Evolutionary conservation across 352 stramenopile genomes (phyloP), one percentile per base, ranked within the genome.

Genomic region (Ophiocytium majus): DNA sequence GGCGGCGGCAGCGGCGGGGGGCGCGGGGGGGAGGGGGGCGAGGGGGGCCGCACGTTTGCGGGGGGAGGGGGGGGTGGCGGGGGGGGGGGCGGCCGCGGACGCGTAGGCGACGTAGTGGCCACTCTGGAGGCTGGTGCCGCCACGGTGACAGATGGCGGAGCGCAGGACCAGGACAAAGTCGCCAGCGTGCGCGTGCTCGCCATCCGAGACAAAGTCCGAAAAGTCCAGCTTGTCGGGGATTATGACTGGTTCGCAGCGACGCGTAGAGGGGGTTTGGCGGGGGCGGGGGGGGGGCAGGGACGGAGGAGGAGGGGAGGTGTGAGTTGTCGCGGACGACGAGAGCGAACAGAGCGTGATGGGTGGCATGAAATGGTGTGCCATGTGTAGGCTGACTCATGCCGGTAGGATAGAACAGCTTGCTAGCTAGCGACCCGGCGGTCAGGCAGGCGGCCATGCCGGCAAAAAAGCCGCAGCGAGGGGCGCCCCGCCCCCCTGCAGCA

Each of bases 51-150:
- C 81, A 32, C 63, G 10, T 34, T 64, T 81, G 0, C 23, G 28
- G 14, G 33, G 1, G 32, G 9, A 0, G 19, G 34, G 28, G 9
- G 34, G 50, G 17, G 17, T 63, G 28, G 76, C 36, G 5, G 50
- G 1, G 57, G 49, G 34, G 19, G 34, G 33, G 14, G 82, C 83
- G 17, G 83, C 83, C 17, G 43, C 43, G 5, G 43, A 57, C 32
- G 84, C 35, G 84, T 84, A 84, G 9, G 84, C 84, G 80, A 88
- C 57, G 84, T 88, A 88, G 81, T 88, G 84, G 0, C 84, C 84
- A 28, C 63, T 85, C 66, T 49, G 63, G 14, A 88, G 35, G 79
- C 49, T 81, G 33, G 81, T 76, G 10, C 81, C 84, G 9, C 84
- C 84, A 31, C 82, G 64, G 76, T 88, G 84, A 33, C 84, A 88